Percentiles rank a stretch among this genome's conserved stretches.
Conservation (phyloP, 306 rosid genomes). For the Hippophae gyantsensis region DNA sequence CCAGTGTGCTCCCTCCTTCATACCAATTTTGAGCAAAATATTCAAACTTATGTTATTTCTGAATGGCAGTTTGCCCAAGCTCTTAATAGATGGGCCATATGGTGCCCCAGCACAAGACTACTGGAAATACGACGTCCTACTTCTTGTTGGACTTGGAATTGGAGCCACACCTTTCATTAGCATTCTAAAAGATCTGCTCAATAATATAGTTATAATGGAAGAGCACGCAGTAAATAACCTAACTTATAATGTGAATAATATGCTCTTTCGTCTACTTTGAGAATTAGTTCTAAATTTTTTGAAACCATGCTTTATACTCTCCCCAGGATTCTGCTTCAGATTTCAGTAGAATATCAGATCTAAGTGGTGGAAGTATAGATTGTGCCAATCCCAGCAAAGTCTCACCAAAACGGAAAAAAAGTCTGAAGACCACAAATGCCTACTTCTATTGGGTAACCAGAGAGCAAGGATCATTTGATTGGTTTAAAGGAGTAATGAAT, state of each 20-base stretch:
- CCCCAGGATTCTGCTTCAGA: constrained; percentile 63
- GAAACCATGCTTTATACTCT: background rate
- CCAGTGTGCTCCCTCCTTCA: constrained; percentile 9
- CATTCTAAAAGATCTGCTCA: constrained; percentile 86
- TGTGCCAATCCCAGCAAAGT: constrained; percentile 35
- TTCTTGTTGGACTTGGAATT: constrained; percentile 94
- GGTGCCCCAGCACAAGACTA: constrained; percentile 99
- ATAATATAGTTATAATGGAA: constrained; percentile 85
- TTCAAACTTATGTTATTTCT: constrained; percentile 4
- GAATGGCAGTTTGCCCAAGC: constrained; percentile 73
- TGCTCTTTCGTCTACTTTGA: background rate
- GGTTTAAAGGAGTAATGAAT: constrained; percentile 99
- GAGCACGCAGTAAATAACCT: constrained; percentile 74
- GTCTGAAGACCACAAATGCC: constrained; percentile 85
- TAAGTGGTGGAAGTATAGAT: constrained; percentile 46
- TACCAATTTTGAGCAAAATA: background rate
- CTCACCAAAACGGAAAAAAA: constrained; percentile 54
- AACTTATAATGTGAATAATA: background rate
- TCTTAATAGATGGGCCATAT: constrained; percentile 91
- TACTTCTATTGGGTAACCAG: constrained; percentile 98
- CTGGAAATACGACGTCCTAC: constrained; percentile 73
- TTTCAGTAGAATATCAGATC: constrained; percentile 51
- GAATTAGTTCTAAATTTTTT: background rate
- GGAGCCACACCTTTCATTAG: constrained; percentile 99
- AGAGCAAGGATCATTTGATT: constrained; percentile 98